phyloP scores from a whole-genome alignment of 2,329 filamentous ascomycete genomes.

The Diplodia intermedia region DNA sequence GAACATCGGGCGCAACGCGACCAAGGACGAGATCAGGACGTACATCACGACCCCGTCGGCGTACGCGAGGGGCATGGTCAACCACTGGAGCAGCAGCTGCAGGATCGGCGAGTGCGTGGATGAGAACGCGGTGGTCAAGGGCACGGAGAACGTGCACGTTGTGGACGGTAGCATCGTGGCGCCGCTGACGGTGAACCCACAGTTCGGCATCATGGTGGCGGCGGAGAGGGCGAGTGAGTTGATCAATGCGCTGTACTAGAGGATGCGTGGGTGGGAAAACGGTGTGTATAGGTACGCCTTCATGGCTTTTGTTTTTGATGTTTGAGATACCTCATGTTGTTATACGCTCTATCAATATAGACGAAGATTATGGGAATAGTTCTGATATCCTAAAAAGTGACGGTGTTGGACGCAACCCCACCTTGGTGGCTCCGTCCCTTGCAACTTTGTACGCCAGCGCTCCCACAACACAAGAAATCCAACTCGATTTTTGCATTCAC shows the following conservation, averaged over 20 bases:
- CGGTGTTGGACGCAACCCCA: too few species aligned
- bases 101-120: conserved; percentile 60
- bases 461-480: too few species aligned
- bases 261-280: not conserved
- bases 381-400: not conserved
- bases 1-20: conserved; percentile 57
- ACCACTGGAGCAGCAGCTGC: conserved; percentile 63
- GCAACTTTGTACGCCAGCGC: too few species aligned
- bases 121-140: conserved; percentile 54
- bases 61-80: conserved; percentile 59
- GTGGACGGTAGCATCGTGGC: conserved; percentile 59
- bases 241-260: conserved; percentile 47
- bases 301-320: not conserved
- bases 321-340: conserved; percentile 11
- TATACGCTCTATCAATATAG: not conserved
- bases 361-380: not conserved
- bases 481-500: too few species aligned
- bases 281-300: not conserved
- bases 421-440: too few species aligned
- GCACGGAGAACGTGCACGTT: conserved; percentile 60
- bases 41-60: conserved; percentile 59
- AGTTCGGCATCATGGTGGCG: conserved; percentile 62
- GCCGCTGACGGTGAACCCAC: conserved; percentile 62
- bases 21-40: conserved; percentile 55
- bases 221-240: conserved; percentile 60